Evolutionary conservation across 257 asterid species (phyloP), one percentile per base, ranked within the genome.

Genomic region (Scutellaria barbata): DNA sequence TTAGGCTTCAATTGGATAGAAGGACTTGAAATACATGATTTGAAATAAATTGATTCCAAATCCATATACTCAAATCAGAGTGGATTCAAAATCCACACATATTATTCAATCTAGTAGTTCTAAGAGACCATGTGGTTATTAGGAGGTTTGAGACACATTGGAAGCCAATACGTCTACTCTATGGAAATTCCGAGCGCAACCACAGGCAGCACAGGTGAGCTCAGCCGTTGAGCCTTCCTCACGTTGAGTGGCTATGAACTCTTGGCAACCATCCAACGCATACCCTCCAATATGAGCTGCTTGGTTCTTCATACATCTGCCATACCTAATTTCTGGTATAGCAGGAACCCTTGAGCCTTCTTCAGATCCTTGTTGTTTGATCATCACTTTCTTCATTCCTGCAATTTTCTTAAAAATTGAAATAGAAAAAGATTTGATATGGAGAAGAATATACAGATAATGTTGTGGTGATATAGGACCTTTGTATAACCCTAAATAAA

Each of bases 171-270:
- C 37, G 22, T 57, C 74, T 10, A 63, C 73, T 5, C 81, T 59
- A 63, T 85, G 90, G 66, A 83, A 85, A 63, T 75, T 82, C 82
- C 85, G 75, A 79, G 80, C 85, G 74, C 89, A 85, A 67, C 89
- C 89, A 11, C 89, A 85, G 72, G 90, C 90, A n/a, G 90, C 90
- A 16, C 90, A 85, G 14, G 16, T 75, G 47, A 83, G 83, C 2
- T 73, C 84, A 2, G 76, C 81, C 9, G 30, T 10, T 0, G 79
- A 61, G 17, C 80, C 80, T 8, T 72, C 82, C 10, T 62, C 74
- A 5, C 75, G 81, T 17, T 70, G 69, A 12, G 80, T 68, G 46
- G 90, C 85, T 79, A 83, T 76, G 77, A 85, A 85, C 74, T 81
- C 86, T 60, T 86, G 79, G 74, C 90, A 85, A 3, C 90, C 90